Percentiles rank a stretch among this genome's conserved stretches.
Evolutionary conservation across 2,329 filamentous ascomycete species (phyloP).

Genomic region (Epichloe glyceriae): DNA sequence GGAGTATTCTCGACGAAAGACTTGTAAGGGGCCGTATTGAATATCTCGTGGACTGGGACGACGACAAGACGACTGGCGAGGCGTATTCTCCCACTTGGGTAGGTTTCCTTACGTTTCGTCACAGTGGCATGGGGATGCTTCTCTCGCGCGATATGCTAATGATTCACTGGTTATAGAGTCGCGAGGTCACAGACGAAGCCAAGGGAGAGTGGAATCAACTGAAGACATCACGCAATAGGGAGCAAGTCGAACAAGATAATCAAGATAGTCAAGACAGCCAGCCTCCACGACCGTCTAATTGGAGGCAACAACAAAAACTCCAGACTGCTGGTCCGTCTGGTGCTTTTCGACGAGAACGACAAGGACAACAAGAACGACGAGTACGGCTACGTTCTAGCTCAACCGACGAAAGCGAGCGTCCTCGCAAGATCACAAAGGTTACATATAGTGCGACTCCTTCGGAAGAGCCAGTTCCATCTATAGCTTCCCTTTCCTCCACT

Average conservation of each 20-base stretch:
- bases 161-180: slow-evolving; percentile 9
- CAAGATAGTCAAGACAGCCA: slow-evolving; percentile 13
- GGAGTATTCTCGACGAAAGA: slow-evolving; percentile 23
- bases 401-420: slow-evolving; percentile 8
- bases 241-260: neutral
- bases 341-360: neutral
- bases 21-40: slow-evolving; percentile 13
- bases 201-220: slow-evolving; percentile 20
- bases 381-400: slow-evolving; percentile 2
- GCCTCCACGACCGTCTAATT: slow-evolving; percentile 17
- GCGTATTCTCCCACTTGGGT: slow-evolving; percentile 23
- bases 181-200: slow-evolving; percentile 19
- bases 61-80: slow-evolving; percentile 19
- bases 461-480: slow-evolving; percentile 18
- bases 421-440: slow-evolving; percentile 12
- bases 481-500: slow-evolving; percentile 15
- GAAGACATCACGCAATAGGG: slow-evolving; percentile 10
- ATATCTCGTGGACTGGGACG: slow-evolving; percentile 28
- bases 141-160: slow-evolving; percentile 10
- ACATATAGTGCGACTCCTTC: slow-evolving; percentile 14
- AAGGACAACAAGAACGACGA: neutral
- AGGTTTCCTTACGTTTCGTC: slow-evolving; percentile 3
- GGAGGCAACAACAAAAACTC: slow-evolving; percentile 10
- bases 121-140: neutral
- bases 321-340: neutral